Evolutionary conservation across 2,329 filamentous ascomycete species (phyloP).

Genomic region (Lojkania enalia): DNA sequence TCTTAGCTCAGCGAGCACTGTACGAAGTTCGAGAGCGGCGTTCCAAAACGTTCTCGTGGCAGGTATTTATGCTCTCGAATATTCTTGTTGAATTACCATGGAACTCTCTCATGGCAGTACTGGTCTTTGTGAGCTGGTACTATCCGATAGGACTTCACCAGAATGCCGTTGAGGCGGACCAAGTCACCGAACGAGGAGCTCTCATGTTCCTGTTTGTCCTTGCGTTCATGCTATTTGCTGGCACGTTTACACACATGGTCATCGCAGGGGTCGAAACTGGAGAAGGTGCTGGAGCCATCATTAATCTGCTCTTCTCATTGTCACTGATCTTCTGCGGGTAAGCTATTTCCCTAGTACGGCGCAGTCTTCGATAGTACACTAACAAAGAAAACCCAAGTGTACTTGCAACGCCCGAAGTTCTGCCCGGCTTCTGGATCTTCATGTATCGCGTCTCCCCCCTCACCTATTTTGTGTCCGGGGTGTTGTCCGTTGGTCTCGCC

Average conservation of each 20-base stretch:
- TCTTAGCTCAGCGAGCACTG: constrained; percentile 73
- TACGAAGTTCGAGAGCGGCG: constrained; percentile 84
- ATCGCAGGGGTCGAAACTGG: constrained; percentile 72
- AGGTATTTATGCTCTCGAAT: constrained; percentile 76
- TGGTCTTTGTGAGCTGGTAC: constrained; percentile 79
- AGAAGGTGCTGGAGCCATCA: constrained; percentile 70
- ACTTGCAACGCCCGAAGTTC: constrained; percentile 60
- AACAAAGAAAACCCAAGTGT: too few species aligned
- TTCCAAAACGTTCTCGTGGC: constrained; percentile 80
- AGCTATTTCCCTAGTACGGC: too few species aligned
- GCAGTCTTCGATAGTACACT: too few species aligned
- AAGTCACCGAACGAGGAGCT: constrained; percentile 66
- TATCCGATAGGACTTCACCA: constrained; percentile 74
- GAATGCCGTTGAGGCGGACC: constrained; percentile 63
- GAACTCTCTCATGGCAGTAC: constrained; percentile 69
- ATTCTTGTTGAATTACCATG: constrained; percentile 81
- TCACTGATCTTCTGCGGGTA: constrained; percentile 67
- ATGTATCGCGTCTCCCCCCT: constrained; percentile 79
- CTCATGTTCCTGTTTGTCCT: constrained; percentile 75
- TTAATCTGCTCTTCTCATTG: constrained; percentile 70
- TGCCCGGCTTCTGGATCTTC: constrained; percentile 78
- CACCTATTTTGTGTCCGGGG: constrained; percentile 74
- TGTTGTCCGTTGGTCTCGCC: constrained; percentile 69
- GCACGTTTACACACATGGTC: constrained; percentile 74
- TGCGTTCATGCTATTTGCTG: constrained; percentile 73